Evolutionary conservation across 345 rosid genomes (phyloP).

Genomic region (Gossypium ekmanianum): DNA sequence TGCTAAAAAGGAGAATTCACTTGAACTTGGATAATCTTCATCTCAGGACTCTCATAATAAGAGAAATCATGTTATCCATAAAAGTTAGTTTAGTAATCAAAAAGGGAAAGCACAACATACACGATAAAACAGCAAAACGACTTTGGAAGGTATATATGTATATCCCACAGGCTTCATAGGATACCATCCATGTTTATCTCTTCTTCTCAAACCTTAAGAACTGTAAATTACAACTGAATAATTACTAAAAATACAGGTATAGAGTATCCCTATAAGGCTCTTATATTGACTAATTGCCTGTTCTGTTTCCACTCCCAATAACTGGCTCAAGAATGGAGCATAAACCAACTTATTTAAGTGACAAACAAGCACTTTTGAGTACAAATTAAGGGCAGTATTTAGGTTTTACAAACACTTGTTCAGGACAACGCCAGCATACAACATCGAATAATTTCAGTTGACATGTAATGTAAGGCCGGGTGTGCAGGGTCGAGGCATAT

Average conservation of each 20-base stretch:
- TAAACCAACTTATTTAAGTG: constrained; percentile 7
- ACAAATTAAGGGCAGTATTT: background rate
- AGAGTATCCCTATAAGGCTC: background rate
- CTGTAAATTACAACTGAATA: background rate
- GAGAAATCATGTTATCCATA: background rate
- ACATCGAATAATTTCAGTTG: constrained; percentile 14
- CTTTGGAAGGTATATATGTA: background rate
- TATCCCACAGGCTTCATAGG: background rate
- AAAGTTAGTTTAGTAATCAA: background rate
- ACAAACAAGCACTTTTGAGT: constrained; percentile 17
- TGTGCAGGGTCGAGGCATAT: constrained; percentile 23
- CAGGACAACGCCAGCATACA: constrained; percentile 21
- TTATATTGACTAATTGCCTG: background rate
- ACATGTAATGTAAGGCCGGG: background rate
- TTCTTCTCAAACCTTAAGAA: background rate
- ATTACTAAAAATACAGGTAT: constrained; percentile 9
- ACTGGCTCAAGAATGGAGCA: constrained; percentile 17
- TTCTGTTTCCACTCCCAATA: constrained; percentile 9
- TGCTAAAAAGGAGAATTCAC: too few relatives aligned
- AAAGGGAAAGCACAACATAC: background rate
- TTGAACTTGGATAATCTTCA: background rate
- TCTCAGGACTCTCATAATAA: background rate
- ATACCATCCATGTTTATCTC: background rate
- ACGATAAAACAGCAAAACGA: too few relatives aligned
- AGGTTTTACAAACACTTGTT: constrained; percentile 18